Base-by-base conservation (phyloP, 2,329 filamentous ascomycete species). In the Paecilomyces variotii region DNA sequence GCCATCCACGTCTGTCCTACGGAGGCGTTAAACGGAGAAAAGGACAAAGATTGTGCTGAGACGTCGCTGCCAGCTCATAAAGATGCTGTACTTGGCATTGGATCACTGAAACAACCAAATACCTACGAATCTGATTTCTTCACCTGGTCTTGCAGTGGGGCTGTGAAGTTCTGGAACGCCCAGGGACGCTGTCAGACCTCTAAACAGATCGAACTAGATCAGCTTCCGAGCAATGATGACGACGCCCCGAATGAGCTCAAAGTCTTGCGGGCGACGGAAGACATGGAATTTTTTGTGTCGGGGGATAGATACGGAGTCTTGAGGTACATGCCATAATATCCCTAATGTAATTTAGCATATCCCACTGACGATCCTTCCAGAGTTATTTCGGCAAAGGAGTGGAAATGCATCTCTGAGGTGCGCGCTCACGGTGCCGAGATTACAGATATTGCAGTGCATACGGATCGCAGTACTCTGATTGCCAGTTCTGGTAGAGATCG, bases 371-470 rank as follows among this genome's bases (percentile, higher is more conserved):
- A 30, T 28, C 4, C 39, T 53, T 55, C 11, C 54, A 76, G 74
- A 51, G 56, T 72, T 3, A 62, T 74, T 27, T 67, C 67, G 4
- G 63, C 82, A 50, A 76, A 80, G 12, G 85, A 85, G 0, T 84
- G 85, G 67, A 72, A 82, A 57, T 85, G 84, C 60, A 68, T 85
- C 1, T 83, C 89, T 59, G 87, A 90, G 63, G 87, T 87, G 50
- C 94, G 95, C 70, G 94, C 92, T 28, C 94, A 99, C 70, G 84
- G 88, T 4, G 87, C 86, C 6, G 91, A 97, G 67, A 89, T 96
- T 62, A 90, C 90, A 45, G 89, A 88, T 65, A 87, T 97, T 64
- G 84, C 87, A 24, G 80, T 95, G 3, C 85, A 86, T 66, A 84
- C 90, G 64, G 80, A 81, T 52, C 79, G 82, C 0, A 78, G 82